Base-by-base conservation (phyloP, 2,329 filamentous ascomycete genomes). In the Exophiala oligosperma region DNA sequence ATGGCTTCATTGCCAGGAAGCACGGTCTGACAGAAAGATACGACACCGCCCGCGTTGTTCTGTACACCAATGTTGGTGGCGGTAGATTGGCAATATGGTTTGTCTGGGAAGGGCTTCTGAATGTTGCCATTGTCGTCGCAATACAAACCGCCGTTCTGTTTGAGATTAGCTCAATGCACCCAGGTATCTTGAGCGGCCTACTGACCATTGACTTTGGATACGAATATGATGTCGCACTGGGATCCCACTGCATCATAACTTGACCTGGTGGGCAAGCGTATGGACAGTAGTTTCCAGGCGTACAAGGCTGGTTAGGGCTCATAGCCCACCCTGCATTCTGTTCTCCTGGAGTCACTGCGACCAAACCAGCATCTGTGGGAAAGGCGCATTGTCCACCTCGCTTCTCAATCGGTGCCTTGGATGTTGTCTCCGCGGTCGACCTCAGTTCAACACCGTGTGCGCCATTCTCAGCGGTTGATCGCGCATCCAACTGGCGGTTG, bases 171-270 rank as follows among this genome's bases (percentile, higher is more conserved):
- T 41, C 9, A 41, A 37, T n/a, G 11, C 7, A 2, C 4, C 32
- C 32, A 8, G 9, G 7, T 9, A 8, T 9, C 32, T 9, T 35
- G 32, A 35, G 46, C 35, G 55, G 76, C 84, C 68, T 75, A 90
- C 32, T 35, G 32, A 35, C 87, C 85, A 90, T 91, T 2, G 88
- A 92, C 61, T 81, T 73, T 1, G 88, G 87, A 71, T 87, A 90
- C 37, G 73, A 76, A 70, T 91, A 92, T 2, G 77, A 75, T 4
- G 79, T 85, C 3, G 89, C 89, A 57, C 79, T 73, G 0, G 87
- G 85, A 68, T 91, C 84, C 90, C 90, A 92, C 72, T 93, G 90
- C 62, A 85, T 84, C 79, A 89, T 90, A 28, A 92, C 84, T 77
- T 90, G 83, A 59, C 89, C 89, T 0, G 89, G 72, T 59, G 86